Conservation (phyloP, 805 yeast species). For the Candida golubevii region DNA sequence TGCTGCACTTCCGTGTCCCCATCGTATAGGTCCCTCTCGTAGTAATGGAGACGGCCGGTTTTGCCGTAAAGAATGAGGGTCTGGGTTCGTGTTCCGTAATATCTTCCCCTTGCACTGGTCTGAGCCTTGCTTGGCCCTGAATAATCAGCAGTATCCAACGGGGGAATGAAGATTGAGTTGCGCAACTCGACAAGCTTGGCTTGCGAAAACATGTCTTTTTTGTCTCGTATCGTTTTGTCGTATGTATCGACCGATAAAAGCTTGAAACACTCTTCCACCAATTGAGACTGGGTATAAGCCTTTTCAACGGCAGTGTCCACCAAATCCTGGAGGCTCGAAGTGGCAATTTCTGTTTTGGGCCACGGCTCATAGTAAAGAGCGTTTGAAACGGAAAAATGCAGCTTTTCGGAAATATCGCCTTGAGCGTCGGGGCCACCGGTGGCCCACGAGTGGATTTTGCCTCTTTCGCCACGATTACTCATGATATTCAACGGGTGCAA, state of each 20-base stretch:
- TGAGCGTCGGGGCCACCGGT: conserved; percentile 1
- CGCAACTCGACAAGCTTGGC: conserved; percentile 40
- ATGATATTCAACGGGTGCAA: conserved; percentile 40
- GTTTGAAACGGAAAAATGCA: conserved; percentile 61
- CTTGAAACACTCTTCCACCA: conserved; percentile 51
- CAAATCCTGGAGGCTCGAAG: conserved; percentile 19
- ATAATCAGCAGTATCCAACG: conserved; percentile 30
- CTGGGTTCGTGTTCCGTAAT: conserved; percentile 87
- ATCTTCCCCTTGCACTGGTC: conserved; percentile 16
- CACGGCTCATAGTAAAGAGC: conserved; percentile 66
- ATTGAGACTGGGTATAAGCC: conserved; percentile 27
- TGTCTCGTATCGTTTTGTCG: conserved; percentile 23
- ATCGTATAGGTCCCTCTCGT: conserved; percentile 55
- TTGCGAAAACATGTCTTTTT: conserved; percentile 12
- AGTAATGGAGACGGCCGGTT: conserved; percentile 48
- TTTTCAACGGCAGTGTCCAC: conserved; percentile 17
- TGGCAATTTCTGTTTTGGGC: conserved; percentile 64
- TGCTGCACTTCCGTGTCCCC: conserved; percentile 5
- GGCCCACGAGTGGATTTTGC: conserved; percentile 24
- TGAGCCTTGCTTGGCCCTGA: conserved; percentile 12
- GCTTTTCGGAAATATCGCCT: conserved; percentile 19
- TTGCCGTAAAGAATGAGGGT: conserved; percentile 63
- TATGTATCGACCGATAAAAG: conserved; percentile 47
- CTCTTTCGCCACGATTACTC: conserved; percentile 47
- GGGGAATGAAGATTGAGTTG: conserved; percentile 70